Conservation (phyloP, 257 asterid genomes). For the Solanum dulcamara region DNA sequence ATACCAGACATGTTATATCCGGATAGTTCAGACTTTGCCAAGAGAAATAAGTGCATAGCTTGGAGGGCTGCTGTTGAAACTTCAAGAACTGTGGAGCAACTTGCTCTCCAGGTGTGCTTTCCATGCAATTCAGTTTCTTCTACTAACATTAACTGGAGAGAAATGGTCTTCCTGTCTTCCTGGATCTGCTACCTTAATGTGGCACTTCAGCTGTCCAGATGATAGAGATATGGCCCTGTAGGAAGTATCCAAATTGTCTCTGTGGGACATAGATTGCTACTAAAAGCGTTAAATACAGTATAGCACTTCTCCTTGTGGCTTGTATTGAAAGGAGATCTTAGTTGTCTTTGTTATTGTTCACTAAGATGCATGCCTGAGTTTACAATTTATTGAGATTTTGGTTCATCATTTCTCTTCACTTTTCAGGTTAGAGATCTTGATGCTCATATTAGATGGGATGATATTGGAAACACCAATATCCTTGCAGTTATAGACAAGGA, state of each 20-base stretch:
- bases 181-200: not conserved
- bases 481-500: slow-evolving; percentile 44
- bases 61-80: slow-evolving; percentile 97
- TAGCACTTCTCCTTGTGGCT: not conserved
- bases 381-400: not conserved
- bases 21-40: slow-evolving; percentile 70
- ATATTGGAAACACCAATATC: slow-evolving; percentile 45
- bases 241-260: not conserved
- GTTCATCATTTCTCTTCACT: slow-evolving; percentile 6
- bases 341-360: not conserved
- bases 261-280: not conserved
- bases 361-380: not conserved
- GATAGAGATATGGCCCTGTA: not conserved
- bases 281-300: not conserved
- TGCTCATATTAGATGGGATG: slow-evolving; percentile 79
- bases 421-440: slow-evolving; percentile 85
- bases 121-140: not conserved
- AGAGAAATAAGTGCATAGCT: slow-evolving; percentile 58
- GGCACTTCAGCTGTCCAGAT: not conserved
- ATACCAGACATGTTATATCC: slow-evolving; percentile 73
- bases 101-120: slow-evolving; percentile 71
- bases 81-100: slow-evolving; percentile 71
- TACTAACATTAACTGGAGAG: not conserved
- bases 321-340: not conserved
- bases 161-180: not conserved